Base-by-base conservation (phyloP, 2,329 filamentous ascomycete species). In the Fusarium guadeloupense region DNA sequence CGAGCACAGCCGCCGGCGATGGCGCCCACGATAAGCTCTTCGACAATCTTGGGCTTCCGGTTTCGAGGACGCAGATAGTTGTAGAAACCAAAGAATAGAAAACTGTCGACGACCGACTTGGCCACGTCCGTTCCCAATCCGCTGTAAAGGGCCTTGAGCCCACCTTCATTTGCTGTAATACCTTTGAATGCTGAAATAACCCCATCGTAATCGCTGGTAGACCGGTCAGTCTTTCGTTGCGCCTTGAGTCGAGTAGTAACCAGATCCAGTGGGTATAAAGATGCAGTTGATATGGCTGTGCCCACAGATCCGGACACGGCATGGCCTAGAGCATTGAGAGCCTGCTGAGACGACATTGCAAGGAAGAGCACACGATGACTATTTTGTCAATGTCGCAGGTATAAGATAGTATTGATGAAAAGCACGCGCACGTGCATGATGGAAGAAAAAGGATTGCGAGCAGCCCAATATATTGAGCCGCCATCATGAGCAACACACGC, bases 81-180 rank as follows among this genome's bases (percentile, higher is more conserved):
- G 76, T 96, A 96, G 54, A 91, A 89, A 16, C 94, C 82, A 77
- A 96, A 96, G 80, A 96, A 96, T 45, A 96, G 81, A 72, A 95
- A 94, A 52, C 89, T 91, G 77, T 95, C 92, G 25, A 86, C 82
- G 19, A 88, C 81, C 20, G 85, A 87, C 74, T 90, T 92, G 68
- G 79, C 81, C 10, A 89, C 85, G 69, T 91, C 89, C 30, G 84
- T 81, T 7, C 81, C 76, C 2, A 90, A 74, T 21, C 89, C 89
- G 20, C 80, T 82, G 71, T 90, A 97, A 64, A 96, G 88, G 1
- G 89, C 90, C 45, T 74, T 71, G 16, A 88, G 64, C 4, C 90
- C 87, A n/a, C 91, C 91, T 74, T 93, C 90, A 26, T 83, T 80
- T 28, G 80, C 77, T 69, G 89, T 89, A 63, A 96, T 95, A 72